Evolutionary conservation across 257 asterid genomes (phyloP).

Genomic region (Coffea eugenioides): DNA sequence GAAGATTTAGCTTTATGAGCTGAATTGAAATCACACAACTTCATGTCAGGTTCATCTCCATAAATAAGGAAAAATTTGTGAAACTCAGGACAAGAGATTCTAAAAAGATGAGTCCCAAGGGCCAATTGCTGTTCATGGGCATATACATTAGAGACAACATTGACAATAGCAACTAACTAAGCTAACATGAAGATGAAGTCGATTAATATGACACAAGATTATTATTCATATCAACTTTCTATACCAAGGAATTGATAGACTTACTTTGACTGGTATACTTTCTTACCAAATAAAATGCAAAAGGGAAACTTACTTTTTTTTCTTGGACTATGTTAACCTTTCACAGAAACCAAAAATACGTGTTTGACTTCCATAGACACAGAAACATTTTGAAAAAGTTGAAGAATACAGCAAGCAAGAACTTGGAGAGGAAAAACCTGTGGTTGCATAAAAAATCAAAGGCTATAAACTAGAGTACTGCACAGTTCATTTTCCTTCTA

Average conservation of each 20-base stretch:
- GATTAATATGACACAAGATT: not conserved
- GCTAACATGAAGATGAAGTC: not conserved
- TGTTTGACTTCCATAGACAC: not conserved
- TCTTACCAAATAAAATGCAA: not conserved
- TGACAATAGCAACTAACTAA: not conserved
- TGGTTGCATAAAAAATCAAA: not conserved
- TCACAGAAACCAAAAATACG: not conserved
- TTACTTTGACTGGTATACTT: not conserved
- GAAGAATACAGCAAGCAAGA: not conserved
- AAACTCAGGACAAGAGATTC: not conserved
- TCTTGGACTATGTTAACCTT: not conserved
- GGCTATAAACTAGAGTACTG: not conserved
- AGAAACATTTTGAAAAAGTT: not conserved
- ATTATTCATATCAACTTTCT: not conserved
- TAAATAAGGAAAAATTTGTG: conserved; percentile 1
- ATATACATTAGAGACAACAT: not conserved
- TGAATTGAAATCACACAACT: conserved; percentile 32
- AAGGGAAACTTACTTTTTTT: not conserved
- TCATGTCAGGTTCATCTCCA: conserved; percentile 12
- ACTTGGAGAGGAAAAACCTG: not conserved
- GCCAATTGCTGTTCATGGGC: not conserved
- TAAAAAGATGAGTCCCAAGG: not conserved
- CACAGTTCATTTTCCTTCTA: not conserved
- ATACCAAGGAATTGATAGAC: not conserved
- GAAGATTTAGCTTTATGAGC: conserved; percentile 84